Evolutionary conservation across 2,329 filamentous ascomycete species (phyloP), one percentile per base, ranked within the genome.

Genomic region (Lecanicillium sp.): DNA sequence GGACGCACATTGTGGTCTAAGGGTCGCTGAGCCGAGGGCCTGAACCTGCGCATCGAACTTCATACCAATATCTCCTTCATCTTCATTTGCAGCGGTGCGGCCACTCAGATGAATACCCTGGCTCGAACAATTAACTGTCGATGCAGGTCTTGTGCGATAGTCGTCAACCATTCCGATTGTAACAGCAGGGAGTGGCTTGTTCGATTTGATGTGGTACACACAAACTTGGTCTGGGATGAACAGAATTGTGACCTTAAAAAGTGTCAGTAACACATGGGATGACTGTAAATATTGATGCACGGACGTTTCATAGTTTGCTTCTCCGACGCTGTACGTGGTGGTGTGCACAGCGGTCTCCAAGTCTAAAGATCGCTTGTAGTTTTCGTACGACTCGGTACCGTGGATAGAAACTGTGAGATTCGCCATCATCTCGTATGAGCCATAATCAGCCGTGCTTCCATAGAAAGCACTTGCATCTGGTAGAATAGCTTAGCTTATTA

Each of bases 381-480:
- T 51, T 4, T 48, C 49, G 7, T 52, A 48, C 2, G 52, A 40
- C 4, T 39, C 43, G 0, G 64, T 41, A 4, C 53, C 57, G 0
- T 54, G 52, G 3, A 72, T 53, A 0, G 45, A 39, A 0, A 74
- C 55, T 0, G 59, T 64, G 1, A 74, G 39, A 40, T 73, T 73
- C 0, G 60, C 69, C 0, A 71, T 50, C 1, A 69, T 67, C 38
- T 60, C 60, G 43, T 66, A 72, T 4, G 59, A 61, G 11, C 70
- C 71, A 37, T 69, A 73, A 29, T 60, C 52, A 15, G 54, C 49
- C 6, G 54, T 48, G 6, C 56, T 54, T 11, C 65, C 65, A 14
- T 69, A 55, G 5, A 72, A 46, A 11, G 53, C 44, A 3, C 54
- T 52, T 5, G 65, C 51, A 37, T 64, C 59, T 60, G 13, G 25